Percentiles rank a stretch among this genome's conserved stretches.
These are phyloP conservation scores for Cordyceps farinosa DNA, from an alignment of 2,329 filamentous ascomycete genomes.

Conservation along the genomic window DNA sequence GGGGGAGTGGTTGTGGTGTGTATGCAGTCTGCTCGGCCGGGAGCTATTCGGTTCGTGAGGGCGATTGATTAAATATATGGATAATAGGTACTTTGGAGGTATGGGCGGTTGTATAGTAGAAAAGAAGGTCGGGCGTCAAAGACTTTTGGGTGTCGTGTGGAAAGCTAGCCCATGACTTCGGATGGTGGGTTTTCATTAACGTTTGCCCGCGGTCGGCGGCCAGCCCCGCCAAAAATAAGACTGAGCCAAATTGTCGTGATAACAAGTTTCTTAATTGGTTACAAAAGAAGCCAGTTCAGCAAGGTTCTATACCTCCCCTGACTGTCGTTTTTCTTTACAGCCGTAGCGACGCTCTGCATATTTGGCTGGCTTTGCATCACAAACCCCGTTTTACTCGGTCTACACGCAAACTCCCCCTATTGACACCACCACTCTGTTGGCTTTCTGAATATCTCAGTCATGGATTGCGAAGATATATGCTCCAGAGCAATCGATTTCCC, in stretches of 20 bases:
- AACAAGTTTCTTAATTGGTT: background rate
- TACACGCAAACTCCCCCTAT: no score
- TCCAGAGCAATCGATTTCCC: background rate
- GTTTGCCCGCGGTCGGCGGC: background rate
- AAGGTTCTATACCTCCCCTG: no score
- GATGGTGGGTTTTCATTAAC: background rate
- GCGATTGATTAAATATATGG: no score
- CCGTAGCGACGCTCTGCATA: no score
- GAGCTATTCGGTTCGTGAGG: background rate
- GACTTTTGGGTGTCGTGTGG: background rate
- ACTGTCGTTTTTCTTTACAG: no score
- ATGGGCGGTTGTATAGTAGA: background rate
- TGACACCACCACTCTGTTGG: no score
- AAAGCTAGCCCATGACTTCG: background rate
- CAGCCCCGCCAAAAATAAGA: conserved; percentile 1
- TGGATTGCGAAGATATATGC: background rate
- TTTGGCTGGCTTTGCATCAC: no score
- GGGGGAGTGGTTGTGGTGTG: background rate
- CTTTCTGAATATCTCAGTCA: no score
- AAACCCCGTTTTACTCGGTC: no score
- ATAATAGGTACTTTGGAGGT: background rate
- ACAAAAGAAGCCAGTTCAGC: no score
- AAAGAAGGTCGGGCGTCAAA: background rate
- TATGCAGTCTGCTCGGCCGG: background rate
- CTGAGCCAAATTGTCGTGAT: background rate